Base-by-base conservation (phyloP, 352 stramenopile genomes). In the Pythium scleroteichum region DNA sequence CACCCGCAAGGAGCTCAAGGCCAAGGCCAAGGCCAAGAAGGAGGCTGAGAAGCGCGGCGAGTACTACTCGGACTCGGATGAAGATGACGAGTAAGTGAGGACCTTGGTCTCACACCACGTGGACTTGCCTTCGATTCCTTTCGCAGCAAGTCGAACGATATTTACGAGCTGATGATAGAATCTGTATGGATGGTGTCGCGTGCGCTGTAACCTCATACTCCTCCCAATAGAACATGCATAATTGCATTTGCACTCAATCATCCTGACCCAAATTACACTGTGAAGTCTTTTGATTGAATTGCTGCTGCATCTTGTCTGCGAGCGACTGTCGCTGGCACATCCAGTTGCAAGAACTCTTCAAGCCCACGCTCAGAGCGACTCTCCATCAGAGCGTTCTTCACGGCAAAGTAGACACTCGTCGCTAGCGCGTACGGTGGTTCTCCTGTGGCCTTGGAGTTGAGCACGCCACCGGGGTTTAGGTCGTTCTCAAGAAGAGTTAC, bases 1-100 rank as follows among this genome's bases (percentile, higher is more conserved):
- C 8, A 95, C 86, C 64, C 86, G 86, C 62, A 95, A 95, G 79
- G 86, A 95, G 73, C 64, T 87, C 56, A 95, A 95, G 81, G 86
- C 86, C 20, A 95, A 95, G 72, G 66, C 69, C 16, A 95, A 95
- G 83, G 83, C 85, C 53, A 84, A 85, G 68, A 95, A 95, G 79
- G 86, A 95, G 45, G 86, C 86, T 24, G 86, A 95, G 64, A 84
- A 83, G 49, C 78, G 78, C 39, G 86, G 86, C 56, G 86, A 95
- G 60, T 93, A 88, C 76, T 95, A 67, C 62, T 89, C 76, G 59
- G 86, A 95, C 80, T 85, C 71, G 17, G 54, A 62, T 66, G 78
- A 87, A 39, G 79, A 65, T 24, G 63, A 70, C 5, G 63, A 70
- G 51, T 88, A 87, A 68, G 66, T 57, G 76, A 68, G 29, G 20